Evolutionary conservation across 352 stramenopile species (phyloP).

Genomic region (Phytophthora pluvialis): DNA sequence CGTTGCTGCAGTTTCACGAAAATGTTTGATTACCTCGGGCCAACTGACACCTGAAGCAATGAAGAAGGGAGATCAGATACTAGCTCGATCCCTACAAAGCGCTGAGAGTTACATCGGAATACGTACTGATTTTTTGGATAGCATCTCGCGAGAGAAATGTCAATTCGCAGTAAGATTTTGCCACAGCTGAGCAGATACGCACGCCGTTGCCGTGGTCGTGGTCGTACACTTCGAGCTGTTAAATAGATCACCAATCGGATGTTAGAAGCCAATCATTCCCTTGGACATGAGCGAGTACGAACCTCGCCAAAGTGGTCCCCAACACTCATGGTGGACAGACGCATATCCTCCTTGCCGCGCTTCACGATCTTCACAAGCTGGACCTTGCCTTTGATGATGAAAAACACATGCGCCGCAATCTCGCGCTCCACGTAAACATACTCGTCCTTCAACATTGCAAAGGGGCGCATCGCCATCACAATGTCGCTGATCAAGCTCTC

Average conservation of each 20-base stretch:
- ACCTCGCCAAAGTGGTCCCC: slow-evolving; percentile 89
- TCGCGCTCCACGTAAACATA: slow-evolving; percentile 84
- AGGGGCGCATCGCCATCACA: slow-evolving; percentile 84
- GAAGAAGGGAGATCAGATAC: background rate
- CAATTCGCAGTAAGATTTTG: slow-evolving; percentile 79
- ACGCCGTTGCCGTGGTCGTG: slow-evolving; percentile 81
- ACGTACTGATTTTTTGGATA: slow-evolving; percentile 78
- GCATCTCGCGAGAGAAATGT: slow-evolving; percentile 81
- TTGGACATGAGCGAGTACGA: slow-evolving; percentile 3
- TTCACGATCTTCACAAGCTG: slow-evolving; percentile 63
- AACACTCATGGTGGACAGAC: slow-evolving; percentile 47
- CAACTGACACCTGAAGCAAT: slow-evolving; percentile 58
- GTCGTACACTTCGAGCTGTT: slow-evolving; percentile 83
- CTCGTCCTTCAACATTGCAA: slow-evolving; percentile 76
- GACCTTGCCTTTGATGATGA: slow-evolving; percentile 80
- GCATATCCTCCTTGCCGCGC: slow-evolving; percentile 49
- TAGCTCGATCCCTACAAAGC: background rate
- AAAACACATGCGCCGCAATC: slow-evolving; percentile 87
- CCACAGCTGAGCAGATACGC: slow-evolving; percentile 82
- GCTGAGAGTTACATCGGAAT: background rate
- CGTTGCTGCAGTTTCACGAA: slow-evolving; percentile 49
- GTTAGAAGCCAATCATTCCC: background rate
- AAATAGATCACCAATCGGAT: background rate
- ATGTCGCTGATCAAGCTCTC: slow-evolving; percentile 86
- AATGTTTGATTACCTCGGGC: slow-evolving; percentile 77